Evolutionary conservation across 2,329 filamentous ascomycete genomes (phyloP).

Genomic region (Dactylellina cionopaga): DNA sequence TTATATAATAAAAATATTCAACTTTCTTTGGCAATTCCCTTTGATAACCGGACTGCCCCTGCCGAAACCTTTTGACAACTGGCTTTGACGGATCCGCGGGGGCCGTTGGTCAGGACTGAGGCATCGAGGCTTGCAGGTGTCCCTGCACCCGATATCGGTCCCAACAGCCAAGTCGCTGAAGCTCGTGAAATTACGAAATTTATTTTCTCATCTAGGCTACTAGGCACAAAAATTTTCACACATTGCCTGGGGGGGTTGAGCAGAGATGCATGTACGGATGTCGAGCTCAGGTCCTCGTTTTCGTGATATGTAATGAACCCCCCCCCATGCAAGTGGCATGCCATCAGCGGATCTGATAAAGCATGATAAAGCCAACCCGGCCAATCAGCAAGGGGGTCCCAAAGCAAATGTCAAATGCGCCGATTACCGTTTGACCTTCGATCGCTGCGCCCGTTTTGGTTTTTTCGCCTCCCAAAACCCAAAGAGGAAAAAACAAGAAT

Average conservation of each 20-base stretch:
- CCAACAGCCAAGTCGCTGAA: neutral
- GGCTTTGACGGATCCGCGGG: slow-evolving; percentile 12
- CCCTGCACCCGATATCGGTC: slow-evolving; percentile 3
- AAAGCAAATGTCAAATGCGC: neutral
- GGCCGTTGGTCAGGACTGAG: slow-evolving; percentile 11
- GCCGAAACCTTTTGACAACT: too few relatives aligned
- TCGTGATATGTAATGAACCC: neutral
- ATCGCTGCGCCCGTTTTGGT: slow-evolving; percentile 13
- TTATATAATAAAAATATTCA: too few relatives aligned
- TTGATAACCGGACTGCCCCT: too few relatives aligned
- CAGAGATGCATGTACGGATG: too few relatives aligned
- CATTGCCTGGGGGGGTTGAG: slow-evolving; percentile 4
- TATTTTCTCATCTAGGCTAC: too few relatives aligned
- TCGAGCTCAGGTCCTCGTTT: slow-evolving; percentile 2
- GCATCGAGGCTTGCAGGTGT: neutral
- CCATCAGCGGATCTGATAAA: slow-evolving; percentile 52
- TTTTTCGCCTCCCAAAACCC: too few relatives aligned
- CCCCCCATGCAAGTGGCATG: neutral
- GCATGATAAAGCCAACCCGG: slow-evolving; percentile 42
- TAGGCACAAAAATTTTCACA: too few relatives aligned
- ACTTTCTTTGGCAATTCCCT: too few relatives aligned
- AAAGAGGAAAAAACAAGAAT: too few relatives aligned
- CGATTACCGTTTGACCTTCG: slow-evolving; percentile 33
- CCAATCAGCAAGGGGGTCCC: neutral
- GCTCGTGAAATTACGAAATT: neutral